A percentile compares a stretch with the other conserved stretches of the same genome.
Evolutionary conservation across 202 grass and related monocot genomes (phyloP).

Genomic region (Carex arenaria): DNA sequence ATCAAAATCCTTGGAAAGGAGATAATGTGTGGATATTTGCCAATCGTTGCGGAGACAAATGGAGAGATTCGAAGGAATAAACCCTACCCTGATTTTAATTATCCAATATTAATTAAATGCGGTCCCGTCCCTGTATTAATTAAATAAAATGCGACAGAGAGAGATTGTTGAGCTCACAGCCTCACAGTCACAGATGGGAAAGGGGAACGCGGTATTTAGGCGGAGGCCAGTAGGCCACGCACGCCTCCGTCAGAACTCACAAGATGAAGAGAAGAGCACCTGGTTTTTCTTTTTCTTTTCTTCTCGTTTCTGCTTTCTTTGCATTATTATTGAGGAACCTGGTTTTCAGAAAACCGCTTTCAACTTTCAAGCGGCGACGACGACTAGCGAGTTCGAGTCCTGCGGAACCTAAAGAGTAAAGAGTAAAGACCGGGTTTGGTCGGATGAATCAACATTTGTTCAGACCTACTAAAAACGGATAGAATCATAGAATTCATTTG

Average conservation of each 20-base stretch:
- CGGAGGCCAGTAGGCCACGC: conserved; percentile 6
- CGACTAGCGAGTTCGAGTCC: not conserved
- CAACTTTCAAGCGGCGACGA: not conserved
- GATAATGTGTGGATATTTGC: not conserved
- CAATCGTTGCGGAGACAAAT: not conserved
- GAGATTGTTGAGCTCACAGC: not conserved
- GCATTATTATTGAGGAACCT: not conserved
- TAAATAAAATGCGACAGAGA: not conserved
- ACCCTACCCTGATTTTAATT: conserved; percentile 1
- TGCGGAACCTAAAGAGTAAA: not conserved
- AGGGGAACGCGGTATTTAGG: conserved; percentile 16
- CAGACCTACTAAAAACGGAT: no score
- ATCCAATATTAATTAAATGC: conserved; percentile 15
- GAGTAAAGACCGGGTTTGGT: not conserved
- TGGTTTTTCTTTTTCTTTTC: conserved; percentile 2
- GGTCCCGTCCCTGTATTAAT: conserved; percentile 17
- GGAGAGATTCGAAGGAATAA: conserved; percentile 17
- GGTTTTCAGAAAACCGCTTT: not conserved
- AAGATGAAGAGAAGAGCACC: not conserved
- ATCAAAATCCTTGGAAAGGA: not conserved
- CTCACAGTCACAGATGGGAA: not conserved
- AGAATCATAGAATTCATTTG: no score
- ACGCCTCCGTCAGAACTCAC: not conserved
- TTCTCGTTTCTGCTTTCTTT: not conserved
- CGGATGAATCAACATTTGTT: not conserved